These are phyloP conservation scores for Inga laurina DNA, from an alignment of 306 rosid species.

Conservation along the genomic window DNA sequence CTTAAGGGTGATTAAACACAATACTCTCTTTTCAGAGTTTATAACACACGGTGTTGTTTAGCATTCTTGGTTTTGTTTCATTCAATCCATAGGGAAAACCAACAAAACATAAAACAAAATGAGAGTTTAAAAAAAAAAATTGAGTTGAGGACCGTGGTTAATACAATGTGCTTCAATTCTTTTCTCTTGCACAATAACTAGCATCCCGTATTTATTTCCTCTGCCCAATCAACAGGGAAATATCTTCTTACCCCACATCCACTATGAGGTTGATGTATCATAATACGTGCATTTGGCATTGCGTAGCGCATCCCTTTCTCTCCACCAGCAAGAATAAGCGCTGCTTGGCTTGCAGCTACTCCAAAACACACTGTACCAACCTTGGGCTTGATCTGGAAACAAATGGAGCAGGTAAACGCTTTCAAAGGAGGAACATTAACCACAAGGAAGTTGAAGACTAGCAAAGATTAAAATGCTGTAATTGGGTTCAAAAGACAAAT, in stretches of 20 bases:
- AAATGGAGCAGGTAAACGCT: slow-evolving; percentile 27
- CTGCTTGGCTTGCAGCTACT: slow-evolving; percentile 97
- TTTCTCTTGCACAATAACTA: neutral
- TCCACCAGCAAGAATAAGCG: slow-evolving; percentile 98
- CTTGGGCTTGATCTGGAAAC: slow-evolving; percentile 90
- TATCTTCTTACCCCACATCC: slow-evolving; percentile 79
- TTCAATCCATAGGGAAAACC: neutral
- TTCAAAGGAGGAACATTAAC: slow-evolving; percentile 21
- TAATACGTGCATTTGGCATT: slow-evolving; percentile 97
- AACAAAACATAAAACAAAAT: neutral
- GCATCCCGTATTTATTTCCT: neutral
- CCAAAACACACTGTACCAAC: slow-evolving; percentile 95
- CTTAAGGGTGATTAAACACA: neutral
- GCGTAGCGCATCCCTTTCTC: slow-evolving; percentile 97
- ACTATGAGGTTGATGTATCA: slow-evolving; percentile 97
- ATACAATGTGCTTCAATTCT: neutral
- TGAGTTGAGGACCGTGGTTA: neutral
- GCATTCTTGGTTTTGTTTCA: neutral
- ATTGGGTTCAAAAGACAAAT: neutral
- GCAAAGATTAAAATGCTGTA: neutral
- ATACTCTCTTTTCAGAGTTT: neutral
- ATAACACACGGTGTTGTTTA: neutral
- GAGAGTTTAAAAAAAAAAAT: neutral
- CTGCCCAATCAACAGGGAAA: neutral
- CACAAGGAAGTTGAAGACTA: slow-evolving; percentile 18